These are phyloP conservation scores for Penicillium palitans DNA, from an alignment of 2,329 filamentous ascomycete species.

Conservation along the genomic window DNA sequence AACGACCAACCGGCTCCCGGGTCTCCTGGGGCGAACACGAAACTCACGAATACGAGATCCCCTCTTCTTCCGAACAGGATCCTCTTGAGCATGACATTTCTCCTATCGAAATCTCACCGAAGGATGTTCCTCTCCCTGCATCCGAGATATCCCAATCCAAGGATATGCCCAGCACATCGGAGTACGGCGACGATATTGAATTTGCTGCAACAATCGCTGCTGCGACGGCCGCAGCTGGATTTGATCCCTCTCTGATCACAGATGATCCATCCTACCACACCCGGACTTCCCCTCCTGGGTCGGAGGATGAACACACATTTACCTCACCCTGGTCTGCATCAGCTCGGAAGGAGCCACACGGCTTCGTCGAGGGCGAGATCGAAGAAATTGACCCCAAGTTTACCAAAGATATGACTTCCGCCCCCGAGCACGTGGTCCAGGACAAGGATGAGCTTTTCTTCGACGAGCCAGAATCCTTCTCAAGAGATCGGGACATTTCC, in stretches of 20 bases:
- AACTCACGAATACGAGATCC: constrained; percentile 63
- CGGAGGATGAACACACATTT: constrained; percentile 57
- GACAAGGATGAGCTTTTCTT: constrained; percentile 21
- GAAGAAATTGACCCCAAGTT: constrained; percentile 45
- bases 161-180: neutral
- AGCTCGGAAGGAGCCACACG: constrained; percentile 45
- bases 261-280: constrained; percentile 64
- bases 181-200: constrained; percentile 66
- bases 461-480: constrained; percentile 23
- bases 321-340: constrained; percentile 53
- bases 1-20: constrained; percentile 52
- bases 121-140: constrained; percentile 11
- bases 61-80: constrained; percentile 50
- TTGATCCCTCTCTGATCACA: constrained; percentile 69
- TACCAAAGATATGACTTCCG: constrained; percentile 19
- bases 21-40: constrained; percentile 67
- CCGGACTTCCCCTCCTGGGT: constrained; percentile 64
- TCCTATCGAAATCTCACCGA: constrained; percentile 14
- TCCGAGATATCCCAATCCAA: constrained; percentile 9
- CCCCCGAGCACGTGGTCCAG: constrained; percentile 11
- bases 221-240: constrained; percentile 67
- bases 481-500: constrained; percentile 4
- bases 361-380: constrained; percentile 53
- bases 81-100: constrained; percentile 28
- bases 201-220: constrained; percentile 71